A percentile compares a stretch with the other conserved stretches of the same genome.
Conservation (phyloP, 108 stramenopile genomes). For the Nitzschia palea region DNA sequence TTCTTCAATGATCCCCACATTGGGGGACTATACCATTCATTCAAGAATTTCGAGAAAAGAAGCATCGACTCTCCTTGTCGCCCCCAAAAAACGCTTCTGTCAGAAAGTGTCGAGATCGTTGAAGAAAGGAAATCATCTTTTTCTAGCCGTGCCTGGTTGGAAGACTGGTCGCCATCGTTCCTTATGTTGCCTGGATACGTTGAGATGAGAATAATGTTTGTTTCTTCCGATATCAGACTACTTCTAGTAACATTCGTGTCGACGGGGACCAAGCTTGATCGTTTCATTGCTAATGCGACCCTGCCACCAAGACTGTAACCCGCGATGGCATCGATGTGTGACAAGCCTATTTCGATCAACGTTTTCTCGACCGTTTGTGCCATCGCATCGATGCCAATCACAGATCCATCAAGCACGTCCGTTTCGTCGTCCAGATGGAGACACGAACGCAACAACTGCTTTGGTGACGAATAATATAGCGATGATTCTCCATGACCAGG, state of each 20-base stretch:
- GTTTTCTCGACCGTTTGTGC: constrained; percentile 52
- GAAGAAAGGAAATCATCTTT: constrained; percentile 43
- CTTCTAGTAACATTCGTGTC: background rate
- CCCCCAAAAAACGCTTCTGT: constrained; percentile 1
- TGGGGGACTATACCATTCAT: constrained; percentile 55
- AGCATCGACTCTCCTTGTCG: background rate
- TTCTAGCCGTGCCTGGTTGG: constrained; percentile 25
- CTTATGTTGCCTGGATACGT: constrained; percentile 30
- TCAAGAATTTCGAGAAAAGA: constrained; percentile 49
- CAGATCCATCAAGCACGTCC: constrained; percentile 4
- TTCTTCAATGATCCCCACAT: constrained; percentile 63
- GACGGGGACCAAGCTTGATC: constrained; percentile 11
- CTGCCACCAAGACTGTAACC: constrained; percentile 88
- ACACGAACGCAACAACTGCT: constrained; percentile 24
- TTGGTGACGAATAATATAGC: constrained; percentile 26
- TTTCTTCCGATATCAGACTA: constrained; percentile 16
- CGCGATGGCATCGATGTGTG: constrained; percentile 60
- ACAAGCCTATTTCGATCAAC: constrained; percentile 46
- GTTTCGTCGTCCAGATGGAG: background rate
- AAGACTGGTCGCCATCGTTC: background rate
- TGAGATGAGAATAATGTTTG: constrained; percentile 33
- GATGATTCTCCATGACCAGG: constrained; percentile 72
- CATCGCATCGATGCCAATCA: constrained; percentile 52
- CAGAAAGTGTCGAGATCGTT: constrained; percentile 9
- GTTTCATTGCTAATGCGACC: constrained; percentile 79